Evolutionary conservation across 805 yeast genomes (phyloP).

Genomic region (Torulaspora gathmanii): DNA sequence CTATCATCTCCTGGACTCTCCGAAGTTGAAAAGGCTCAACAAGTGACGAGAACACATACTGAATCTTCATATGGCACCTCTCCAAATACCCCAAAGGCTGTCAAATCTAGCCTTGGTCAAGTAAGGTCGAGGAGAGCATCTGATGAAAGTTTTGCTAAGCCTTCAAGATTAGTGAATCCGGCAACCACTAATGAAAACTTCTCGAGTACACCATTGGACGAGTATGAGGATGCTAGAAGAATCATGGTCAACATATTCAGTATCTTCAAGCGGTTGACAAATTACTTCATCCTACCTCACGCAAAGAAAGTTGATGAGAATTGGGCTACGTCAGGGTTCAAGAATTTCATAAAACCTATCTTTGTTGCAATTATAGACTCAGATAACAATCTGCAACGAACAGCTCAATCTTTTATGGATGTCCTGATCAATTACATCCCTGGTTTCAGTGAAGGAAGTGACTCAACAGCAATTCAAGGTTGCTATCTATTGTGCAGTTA

Average conservation of each 20-base stretch:
- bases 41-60: constrained; percentile 5
- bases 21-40: constrained; percentile 10
- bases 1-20: constrained; percentile 13
- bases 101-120: constrained; percentile 13
- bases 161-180: constrained; percentile 7
- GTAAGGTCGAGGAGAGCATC: constrained; percentile 18
- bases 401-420: constrained; percentile 38
- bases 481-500: constrained; percentile 36
- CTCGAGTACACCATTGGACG: constrained; percentile 5
- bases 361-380: constrained; percentile 38
- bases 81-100: constrained; percentile 9
- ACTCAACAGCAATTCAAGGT: constrained; percentile 34
- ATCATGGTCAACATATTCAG: constrained; percentile 32
- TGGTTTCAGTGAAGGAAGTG: constrained; percentile 21
- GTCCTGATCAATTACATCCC: constrained; percentile 28
- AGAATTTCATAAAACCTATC: constrained; percentile 37
- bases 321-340: constrained; percentile 26
- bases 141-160: constrained; percentile 17
- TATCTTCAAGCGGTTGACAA: constrained; percentile 29
- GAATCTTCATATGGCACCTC: constrained; percentile 13
- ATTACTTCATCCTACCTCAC: constrained; percentile 26
- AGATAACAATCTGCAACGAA: constrained; percentile 35
- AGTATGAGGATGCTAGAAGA: constrained; percentile 24
- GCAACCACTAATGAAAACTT: constrained; percentile 5
- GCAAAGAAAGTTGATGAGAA: constrained; percentile 14